Evolutionary conservation across 2,329 filamentous ascomycete genomes (phyloP), one percentile per base, ranked within the genome.

Genomic region (Aspergillus sojae): DNA sequence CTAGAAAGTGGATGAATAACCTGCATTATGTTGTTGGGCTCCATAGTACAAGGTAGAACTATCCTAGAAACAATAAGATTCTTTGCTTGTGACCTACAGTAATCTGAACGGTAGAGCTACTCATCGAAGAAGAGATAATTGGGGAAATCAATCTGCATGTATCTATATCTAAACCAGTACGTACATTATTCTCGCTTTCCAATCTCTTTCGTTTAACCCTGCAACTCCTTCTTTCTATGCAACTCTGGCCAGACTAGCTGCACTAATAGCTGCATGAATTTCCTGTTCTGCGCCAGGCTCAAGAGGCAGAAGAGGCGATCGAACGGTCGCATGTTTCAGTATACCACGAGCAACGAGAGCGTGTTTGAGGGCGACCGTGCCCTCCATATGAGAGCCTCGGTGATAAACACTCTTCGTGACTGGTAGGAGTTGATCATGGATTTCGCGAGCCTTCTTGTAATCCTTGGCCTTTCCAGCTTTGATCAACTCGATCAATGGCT

Each of bases 351-450:
- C 82, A 28, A 85, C 82, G 30, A 85, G 72, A 16, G 82, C 83
- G 63, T 85, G 83, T 74, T 85, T 85, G 26, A 85, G 67, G 4
- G 80, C 80, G 3, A 84, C 82, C 1, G 83, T 85, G 7, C 83
- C 83, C 72, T 85, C 83, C 83, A 85, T 85, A 62, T 85, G 84
- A 11, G 82, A 84, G 11, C 83, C 84, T 6, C 83, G 80, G 70
- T 85, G 83, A 67, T 85, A 85, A 0, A 85, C 82, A n/a, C 79
- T 81, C 73, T 83, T 84, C 1, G 83, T 85, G 0, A 85, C 76
- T 1, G 83, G 84, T 3, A 85, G 72, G 2, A 85, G 74, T 67
- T 77, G 77, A 66, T 85, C 83, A 68, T 85, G 83, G n/a, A 85
- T 74, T 48, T 77, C 77, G 28, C 83, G 77, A 4, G 83, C 83